phyloP scores from a whole-genome alignment of 139 green algal species.

The Penium margaritaceum region DNA sequence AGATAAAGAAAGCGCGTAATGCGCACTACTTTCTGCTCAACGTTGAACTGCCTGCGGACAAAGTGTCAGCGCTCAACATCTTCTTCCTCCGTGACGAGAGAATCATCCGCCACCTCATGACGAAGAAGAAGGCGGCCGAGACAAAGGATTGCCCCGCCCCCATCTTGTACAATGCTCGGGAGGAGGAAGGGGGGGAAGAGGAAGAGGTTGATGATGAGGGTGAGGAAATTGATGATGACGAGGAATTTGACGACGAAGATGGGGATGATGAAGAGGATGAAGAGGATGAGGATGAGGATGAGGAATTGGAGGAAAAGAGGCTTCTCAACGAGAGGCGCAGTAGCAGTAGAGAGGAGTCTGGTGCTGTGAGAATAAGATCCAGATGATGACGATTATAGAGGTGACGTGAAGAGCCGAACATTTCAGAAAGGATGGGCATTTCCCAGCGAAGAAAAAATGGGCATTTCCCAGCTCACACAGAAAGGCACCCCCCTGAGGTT shows the following conservation, averaged over 20 bases:
- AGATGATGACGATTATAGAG: too few species aligned
- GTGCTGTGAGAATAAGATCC: too few species aligned
- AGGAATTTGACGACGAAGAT: conserved; percentile 33
- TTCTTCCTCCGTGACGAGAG: conserved; percentile 16
- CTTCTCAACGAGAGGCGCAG: too few species aligned
- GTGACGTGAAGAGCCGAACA: too few species aligned
- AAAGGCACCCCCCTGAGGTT: too few species aligned
- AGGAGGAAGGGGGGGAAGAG: background rate
- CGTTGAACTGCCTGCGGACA: conserved; percentile 3
- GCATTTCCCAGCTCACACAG: too few species aligned
- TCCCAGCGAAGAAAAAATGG: too few species aligned
- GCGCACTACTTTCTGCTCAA: conserved; percentile 35
- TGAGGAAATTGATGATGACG: too few species aligned
- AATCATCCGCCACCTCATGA: conserved; percentile 24
- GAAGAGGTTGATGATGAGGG: conserved; percentile 17
- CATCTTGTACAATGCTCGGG: background rate
- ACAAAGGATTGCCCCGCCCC: conserved; percentile 12
- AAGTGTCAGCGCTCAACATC: conserved; percentile 11
- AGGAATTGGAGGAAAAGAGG: conserved; percentile 1
- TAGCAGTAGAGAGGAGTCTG: too few species aligned
- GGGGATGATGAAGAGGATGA: conserved; percentile 21
- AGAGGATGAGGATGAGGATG: conserved; percentile 20
- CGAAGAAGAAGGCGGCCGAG: conserved; percentile 3
- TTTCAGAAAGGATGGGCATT: too few species aligned
- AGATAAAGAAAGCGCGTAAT: conserved; percentile 17